phyloP scores from a whole-genome alignment of 352 stramenopile species.

The Globisporangium recalcitrans region DNA sequence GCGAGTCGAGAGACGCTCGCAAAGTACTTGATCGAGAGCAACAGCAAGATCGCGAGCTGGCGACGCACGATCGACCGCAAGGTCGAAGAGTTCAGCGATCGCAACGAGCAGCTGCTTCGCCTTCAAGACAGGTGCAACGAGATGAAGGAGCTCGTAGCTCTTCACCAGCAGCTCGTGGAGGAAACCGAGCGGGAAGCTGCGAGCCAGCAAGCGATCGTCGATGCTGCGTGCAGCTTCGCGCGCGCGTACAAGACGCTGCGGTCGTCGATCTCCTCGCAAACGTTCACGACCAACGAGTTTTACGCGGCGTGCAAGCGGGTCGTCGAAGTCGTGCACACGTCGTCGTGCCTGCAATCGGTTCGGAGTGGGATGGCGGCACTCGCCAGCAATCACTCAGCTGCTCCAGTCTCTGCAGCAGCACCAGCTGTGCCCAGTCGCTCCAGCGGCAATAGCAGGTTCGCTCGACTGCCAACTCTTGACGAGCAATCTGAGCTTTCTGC shows the following conservation, averaged over 20 bases:
- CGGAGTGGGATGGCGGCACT: slow-evolving; percentile 11
- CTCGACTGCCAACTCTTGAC: neutral
- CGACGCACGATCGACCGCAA: slow-evolving; percentile 40
- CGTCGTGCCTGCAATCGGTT: slow-evolving; percentile 10
- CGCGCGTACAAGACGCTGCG: slow-evolving; percentile 34
- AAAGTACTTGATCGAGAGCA: slow-evolving; percentile 39
- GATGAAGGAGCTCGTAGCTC: slow-evolving; percentile 40
- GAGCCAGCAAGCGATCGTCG: slow-evolving; percentile 31
- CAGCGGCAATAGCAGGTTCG: neutral
- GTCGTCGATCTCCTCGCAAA: slow-evolving; percentile 27
- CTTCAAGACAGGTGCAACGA: slow-evolving; percentile 37
- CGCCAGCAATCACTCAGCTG: slow-evolving; percentile 3
- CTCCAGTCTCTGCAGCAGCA: neutral
- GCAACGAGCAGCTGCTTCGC: slow-evolving; percentile 36
- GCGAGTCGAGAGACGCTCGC: slow-evolving; percentile 14
- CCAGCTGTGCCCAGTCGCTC: neutral
- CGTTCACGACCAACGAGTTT: slow-evolving; percentile 37
- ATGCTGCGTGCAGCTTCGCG: slow-evolving; percentile 37
- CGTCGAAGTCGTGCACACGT: slow-evolving; percentile 30
- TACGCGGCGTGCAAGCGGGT: slow-evolving; percentile 35
- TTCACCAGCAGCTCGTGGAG: slow-evolving; percentile 38
- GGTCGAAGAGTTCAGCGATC: slow-evolving; percentile 34
- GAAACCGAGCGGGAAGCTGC: slow-evolving; percentile 38
- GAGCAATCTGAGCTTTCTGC: slow-evolving; percentile 9
- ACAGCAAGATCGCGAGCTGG: slow-evolving; percentile 41